These are phyloP conservation scores for Phytophthora cajani DNA, from an alignment of 352 stramenopile genomes.

Conservation along the genomic window DNA sequence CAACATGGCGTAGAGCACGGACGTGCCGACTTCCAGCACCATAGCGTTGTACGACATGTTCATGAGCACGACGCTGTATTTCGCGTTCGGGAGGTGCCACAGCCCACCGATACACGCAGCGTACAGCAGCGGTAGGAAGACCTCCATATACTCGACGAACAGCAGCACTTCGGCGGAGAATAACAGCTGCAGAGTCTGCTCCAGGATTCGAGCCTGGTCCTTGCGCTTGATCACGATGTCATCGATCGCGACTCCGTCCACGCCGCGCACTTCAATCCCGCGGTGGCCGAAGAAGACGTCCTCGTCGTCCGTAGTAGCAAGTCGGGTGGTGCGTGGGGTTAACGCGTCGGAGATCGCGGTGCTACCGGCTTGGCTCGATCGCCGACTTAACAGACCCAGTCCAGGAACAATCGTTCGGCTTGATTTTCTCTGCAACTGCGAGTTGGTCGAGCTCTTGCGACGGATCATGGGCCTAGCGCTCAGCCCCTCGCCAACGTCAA, in stretches of 20 bases:
- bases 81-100: conserved; percentile 21
- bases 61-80: conserved; percentile 25
- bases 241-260: conserved; percentile 9
- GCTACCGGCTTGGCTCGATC: background rate
- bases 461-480: background rate
- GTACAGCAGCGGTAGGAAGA: conserved; percentile 39
- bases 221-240: conserved; percentile 13
- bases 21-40: conserved; percentile 7
- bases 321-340: background rate
- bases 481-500: background rate
- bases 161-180: conserved; percentile 31
- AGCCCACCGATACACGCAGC: conserved; percentile 18
- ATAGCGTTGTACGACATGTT: conserved; percentile 7
- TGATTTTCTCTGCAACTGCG: background rate
- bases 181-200: conserved; percentile 26
- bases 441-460: conserved; percentile 4
- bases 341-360: background rate
- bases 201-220: conserved; percentile 20
- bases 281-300: background rate
- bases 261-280: conserved; percentile 1
- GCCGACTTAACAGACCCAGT: background rate
- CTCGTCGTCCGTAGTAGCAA: background rate
- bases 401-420: background rate
- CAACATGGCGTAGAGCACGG: conserved; percentile 12
- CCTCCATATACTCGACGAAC: conserved; percentile 43